These are phyloP conservation scores for Crataegus laevigata DNA, from an alignment of 306 rosid species.

Conservation along the genomic window DNA sequence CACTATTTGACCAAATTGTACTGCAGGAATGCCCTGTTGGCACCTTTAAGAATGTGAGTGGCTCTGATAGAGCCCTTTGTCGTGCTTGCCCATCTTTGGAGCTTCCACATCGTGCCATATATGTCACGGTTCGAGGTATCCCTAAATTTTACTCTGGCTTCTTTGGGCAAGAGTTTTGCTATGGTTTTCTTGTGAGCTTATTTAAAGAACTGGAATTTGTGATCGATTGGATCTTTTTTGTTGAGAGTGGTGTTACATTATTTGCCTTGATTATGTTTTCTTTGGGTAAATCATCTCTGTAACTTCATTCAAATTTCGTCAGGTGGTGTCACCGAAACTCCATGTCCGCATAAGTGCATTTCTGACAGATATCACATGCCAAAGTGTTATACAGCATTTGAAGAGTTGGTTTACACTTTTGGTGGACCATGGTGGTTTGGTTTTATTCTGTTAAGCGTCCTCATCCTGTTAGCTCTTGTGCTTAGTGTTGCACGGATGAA, in stretches of 20 bases:
- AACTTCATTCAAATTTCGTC: slow-evolving; percentile 7
- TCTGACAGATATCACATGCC: slow-evolving; percentile 58
- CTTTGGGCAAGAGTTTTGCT: slow-evolving; percentile 11
- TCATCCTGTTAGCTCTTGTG: slow-evolving; percentile 70
- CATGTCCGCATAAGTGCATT: slow-evolving; percentile 48
- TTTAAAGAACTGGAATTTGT: neutral
- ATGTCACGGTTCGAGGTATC: slow-evolving; percentile 69
- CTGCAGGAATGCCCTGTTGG: slow-evolving; percentile 96
- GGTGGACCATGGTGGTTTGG: slow-evolving; percentile 60
- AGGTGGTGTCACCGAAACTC: slow-evolving; percentile 49
- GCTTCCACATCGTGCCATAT: slow-evolving; percentile 80
- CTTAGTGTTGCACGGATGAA: slow-evolving; percentile 91
- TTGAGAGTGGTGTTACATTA: neutral
- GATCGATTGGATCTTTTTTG: neutral
- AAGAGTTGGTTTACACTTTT: slow-evolving; percentile 49
- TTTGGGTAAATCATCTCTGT: neutral
- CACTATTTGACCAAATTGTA: slow-evolving; percentile 4
- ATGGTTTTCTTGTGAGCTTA: neutral
- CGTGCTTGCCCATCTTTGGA: slow-evolving; percentile 45
- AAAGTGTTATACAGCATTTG: slow-evolving; percentile 48
- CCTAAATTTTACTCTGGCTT: slow-evolving; percentile 2
- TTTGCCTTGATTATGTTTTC: neutral
- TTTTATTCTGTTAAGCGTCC: slow-evolving; percentile 64
- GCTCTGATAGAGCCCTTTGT: slow-evolving; percentile 74
- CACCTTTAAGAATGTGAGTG: slow-evolving; percentile 71